These are phyloP conservation scores for Epichloe festucae DNA, from an alignment of 2,329 filamentous ascomycete genomes.

Conservation along the genomic window DNA sequence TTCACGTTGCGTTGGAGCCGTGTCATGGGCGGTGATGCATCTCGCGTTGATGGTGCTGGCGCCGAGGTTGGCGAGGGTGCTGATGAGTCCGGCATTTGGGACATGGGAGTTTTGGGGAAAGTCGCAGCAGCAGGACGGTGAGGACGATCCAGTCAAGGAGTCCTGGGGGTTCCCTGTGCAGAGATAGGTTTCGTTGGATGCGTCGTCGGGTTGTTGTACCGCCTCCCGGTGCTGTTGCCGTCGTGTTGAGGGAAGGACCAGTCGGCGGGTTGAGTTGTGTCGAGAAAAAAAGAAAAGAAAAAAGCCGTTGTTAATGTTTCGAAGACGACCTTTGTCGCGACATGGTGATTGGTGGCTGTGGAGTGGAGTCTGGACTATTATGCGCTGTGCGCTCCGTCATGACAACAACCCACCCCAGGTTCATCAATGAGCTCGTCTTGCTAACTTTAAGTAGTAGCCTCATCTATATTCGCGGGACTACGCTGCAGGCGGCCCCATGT, in stretches of 20 bases:
- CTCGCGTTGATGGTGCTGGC: slow-evolving; percentile 7
- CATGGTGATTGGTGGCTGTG: too few relatives aligned
- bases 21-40: slow-evolving; percentile 21
- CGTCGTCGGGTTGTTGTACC: background rate
- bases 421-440: too few relatives aligned
- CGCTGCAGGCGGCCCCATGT: too few relatives aligned
- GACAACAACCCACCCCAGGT: too few relatives aligned
- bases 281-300: too few relatives aligned
- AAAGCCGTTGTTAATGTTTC: too few relatives aligned
- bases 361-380: too few relatives aligned
- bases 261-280: too few relatives aligned
- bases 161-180: background rate
- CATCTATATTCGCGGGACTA: too few relatives aligned
- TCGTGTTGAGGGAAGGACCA: background rate
- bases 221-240: background rate
- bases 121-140: background rate
- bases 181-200: background rate
- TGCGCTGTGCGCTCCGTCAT: too few relatives aligned
- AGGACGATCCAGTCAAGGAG: background rate
- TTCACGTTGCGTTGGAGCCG: slow-evolving; percentile 33
- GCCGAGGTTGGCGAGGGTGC: slow-evolving; percentile 8
- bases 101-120: background rate
- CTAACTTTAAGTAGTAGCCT: too few relatives aligned
- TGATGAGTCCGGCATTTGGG: slow-evolving; percentile 1
- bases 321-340: too few relatives aligned